These are phyloP conservation scores for Dioscorea zingiberensis DNA, from an alignment of 106 monocot species.

Conservation along the genomic window DNA sequence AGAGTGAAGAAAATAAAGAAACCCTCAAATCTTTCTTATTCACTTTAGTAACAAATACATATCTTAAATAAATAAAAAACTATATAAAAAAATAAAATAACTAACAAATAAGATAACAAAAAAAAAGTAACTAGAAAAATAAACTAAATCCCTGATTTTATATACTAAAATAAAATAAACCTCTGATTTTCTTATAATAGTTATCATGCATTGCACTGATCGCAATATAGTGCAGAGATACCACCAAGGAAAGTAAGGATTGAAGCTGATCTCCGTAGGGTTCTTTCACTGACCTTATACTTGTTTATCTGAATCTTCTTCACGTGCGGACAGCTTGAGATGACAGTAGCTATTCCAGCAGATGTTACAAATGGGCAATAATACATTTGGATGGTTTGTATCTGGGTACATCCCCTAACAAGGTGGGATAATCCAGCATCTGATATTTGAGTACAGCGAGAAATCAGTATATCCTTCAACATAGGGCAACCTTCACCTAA, in stretches of 20 bases:
- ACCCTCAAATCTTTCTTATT: too few species aligned
- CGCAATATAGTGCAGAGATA: too few species aligned
- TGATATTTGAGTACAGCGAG: slow-evolving; percentile 66
- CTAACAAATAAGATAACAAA: too few species aligned
- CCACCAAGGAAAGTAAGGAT: slow-evolving; percentile 68
- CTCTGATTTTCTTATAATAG: too few species aligned
- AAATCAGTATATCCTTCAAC: slow-evolving; percentile 68
- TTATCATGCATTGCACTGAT: too few species aligned
- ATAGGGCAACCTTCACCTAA: slow-evolving; percentile 65
- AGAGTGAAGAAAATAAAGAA: too few species aligned
- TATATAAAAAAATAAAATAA: too few species aligned
- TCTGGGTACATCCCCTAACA: slow-evolving; percentile 56
- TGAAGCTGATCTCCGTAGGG: slow-evolving; percentile 49
- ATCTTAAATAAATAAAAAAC: too few species aligned
- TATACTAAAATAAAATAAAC: too few species aligned
- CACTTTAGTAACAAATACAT: too few species aligned
- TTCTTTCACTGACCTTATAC: slow-evolving; percentile 86
- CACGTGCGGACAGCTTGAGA: slow-evolving; percentile 64
- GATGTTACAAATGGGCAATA: slow-evolving; percentile 74
- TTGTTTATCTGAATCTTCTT: slow-evolving; percentile 84
- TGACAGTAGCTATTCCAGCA: slow-evolving; percentile 73
- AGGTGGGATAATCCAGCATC: slow-evolving; percentile 79
- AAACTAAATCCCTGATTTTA: too few species aligned
- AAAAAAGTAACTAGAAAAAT: too few species aligned
- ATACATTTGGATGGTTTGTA: slow-evolving; percentile 86